These are phyloP conservation scores for Ceratocystis alfenasii DNA, from an alignment of 2,329 filamentous ascomycete species.

Conservation along the genomic window DNA sequence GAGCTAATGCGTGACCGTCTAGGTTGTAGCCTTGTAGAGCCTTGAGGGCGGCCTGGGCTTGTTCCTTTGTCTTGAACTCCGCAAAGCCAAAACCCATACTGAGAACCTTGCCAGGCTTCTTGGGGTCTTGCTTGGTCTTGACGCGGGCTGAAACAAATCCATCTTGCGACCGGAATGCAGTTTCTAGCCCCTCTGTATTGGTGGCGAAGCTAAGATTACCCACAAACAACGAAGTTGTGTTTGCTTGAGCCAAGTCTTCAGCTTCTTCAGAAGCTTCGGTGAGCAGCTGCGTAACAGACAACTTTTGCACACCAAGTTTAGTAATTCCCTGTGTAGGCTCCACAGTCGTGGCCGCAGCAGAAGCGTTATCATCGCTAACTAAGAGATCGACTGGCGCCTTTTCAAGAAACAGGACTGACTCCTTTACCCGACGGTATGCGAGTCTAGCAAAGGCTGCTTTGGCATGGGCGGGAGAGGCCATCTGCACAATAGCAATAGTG, in stretches of 20 bases:
- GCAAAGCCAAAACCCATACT: conserved; percentile 98
- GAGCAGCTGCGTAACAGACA: conserved; percentile 53
- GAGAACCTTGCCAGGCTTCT: conserved; percentile 72
- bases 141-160: conserved; percentile 83
- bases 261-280: conserved; percentile 45
- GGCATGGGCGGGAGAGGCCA: conserved; percentile 64
- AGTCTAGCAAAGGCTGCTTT: conserved; percentile 73
- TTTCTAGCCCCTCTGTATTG: conserved; percentile 60
- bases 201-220: conserved; percentile 91
- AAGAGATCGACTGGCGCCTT: conserved; percentile 84
- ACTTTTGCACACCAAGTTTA: conserved; percentile 42
- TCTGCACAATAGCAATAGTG: conserved; percentile 89
- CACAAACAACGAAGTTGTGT: conserved; percentile 73
- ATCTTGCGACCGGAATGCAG: conserved; percentile 67
- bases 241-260: conserved; percentile 34
- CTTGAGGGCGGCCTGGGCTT: conserved; percentile 66
- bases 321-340: conserved; percentile 28
- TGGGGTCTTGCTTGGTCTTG: conserved; percentile 88
- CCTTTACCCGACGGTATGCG: conserved; percentile 82
- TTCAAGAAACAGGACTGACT: conserved; percentile 83
- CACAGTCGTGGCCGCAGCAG: conserved; percentile 24
- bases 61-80: conserved; percentile 66
- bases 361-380: conserved; percentile 27
- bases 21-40: conserved; percentile 82
- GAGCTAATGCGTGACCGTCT: conserved; percentile 74